Evolutionary conservation across 768 basidiomycete genomes (phyloP).

Genomic region (Tricholoma sp.): DNA sequence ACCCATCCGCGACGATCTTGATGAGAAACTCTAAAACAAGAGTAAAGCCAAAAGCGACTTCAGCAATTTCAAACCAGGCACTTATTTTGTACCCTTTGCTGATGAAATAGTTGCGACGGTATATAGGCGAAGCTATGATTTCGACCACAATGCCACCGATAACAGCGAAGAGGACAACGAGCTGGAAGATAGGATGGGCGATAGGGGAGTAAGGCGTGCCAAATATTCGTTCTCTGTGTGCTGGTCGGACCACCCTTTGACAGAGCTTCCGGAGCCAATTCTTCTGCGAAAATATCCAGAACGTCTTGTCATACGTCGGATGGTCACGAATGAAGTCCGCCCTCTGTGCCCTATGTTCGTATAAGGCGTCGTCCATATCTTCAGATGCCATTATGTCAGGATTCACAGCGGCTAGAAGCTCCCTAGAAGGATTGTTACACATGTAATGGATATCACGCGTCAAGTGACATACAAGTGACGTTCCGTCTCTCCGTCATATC

Average conservation of each 20-base stretch:
- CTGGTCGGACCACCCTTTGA: slow-evolving; percentile 79
- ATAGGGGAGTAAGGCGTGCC: slow-evolving; percentile 66
- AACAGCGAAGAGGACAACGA: slow-evolving; percentile 69
- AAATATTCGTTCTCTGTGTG: slow-evolving; percentile 82
- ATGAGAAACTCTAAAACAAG: slow-evolving; percentile 81
- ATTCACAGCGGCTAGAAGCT: slow-evolving; percentile 62
- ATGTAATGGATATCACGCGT: not conserved
- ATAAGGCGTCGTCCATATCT: slow-evolving; percentile 54
- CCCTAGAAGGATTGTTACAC: slow-evolving; percentile 35
- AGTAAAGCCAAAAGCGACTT: slow-evolving; percentile 62
- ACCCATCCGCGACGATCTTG: slow-evolving; percentile 91
- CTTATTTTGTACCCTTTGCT: slow-evolving; percentile 54
- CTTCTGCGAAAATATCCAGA: slow-evolving; percentile 85
- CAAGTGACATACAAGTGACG: slow-evolving; percentile 55
- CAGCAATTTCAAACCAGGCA: slow-evolving; percentile 87
- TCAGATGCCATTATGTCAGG: slow-evolving; percentile 44
- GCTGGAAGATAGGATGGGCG: slow-evolving; percentile 68
- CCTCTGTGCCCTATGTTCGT: slow-evolving; percentile 70
- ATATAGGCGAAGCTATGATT: slow-evolving; percentile 76
- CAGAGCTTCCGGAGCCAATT: slow-evolving; percentile 68
- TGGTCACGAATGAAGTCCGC: slow-evolving; percentile 87
- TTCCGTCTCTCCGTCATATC: slow-evolving; percentile 55
- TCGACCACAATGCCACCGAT: slow-evolving; percentile 81
- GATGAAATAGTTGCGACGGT: slow-evolving; percentile 68
- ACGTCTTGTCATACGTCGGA: slow-evolving; percentile 84